Percentiles rank a stretch among this genome's conserved stretches.
Evolutionary conservation across 1,284 basidiomycete genomes (phyloP).

Genomic region (Porogramme epimiltina): DNA sequence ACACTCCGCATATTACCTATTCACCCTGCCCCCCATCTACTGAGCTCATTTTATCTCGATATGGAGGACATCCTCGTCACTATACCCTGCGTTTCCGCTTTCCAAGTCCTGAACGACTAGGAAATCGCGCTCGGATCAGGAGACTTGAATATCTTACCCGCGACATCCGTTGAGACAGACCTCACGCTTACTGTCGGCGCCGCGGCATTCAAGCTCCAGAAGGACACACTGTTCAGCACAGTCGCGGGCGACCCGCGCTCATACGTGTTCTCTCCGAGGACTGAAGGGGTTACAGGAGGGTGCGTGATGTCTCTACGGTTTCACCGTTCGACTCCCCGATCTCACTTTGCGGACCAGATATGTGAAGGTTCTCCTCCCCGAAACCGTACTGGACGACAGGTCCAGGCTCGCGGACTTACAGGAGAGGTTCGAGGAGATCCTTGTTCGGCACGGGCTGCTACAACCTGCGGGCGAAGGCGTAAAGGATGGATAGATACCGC

Average conservation of each 20-base stretch:
- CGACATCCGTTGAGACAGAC: neutral
- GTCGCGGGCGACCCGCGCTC: constrained; percentile 25
- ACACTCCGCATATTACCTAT: no score
- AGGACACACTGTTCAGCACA: constrained; percentile 30
- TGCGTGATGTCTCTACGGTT: constrained; percentile 10
- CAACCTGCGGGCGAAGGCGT: constrained; percentile 21
- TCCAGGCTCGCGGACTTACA: constrained; percentile 24
- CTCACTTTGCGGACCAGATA: constrained; percentile 19
- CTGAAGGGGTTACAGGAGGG: constrained; percentile 25
- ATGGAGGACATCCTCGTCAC: constrained; percentile 17
- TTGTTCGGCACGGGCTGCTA: constrained; percentile 28
- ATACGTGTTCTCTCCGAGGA: constrained; percentile 33
- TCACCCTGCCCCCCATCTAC: no score
- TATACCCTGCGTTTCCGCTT: constrained; percentile 26
- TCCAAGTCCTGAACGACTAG: constrained; percentile 29
- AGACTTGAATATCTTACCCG: constrained; percentile 22
- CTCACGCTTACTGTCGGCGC: constrained; percentile 27
- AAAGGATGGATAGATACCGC: neutral
- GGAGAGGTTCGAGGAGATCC: constrained; percentile 30
- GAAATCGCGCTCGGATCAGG: constrained; percentile 26
- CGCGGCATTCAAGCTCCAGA: constrained; percentile 29
- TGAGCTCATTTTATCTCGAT: neutral
- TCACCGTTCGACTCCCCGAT: neutral
- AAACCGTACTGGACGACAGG: constrained; percentile 14
- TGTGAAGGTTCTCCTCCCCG: constrained; percentile 31